Base-by-base conservation (phyloP, 1,284 basidiomycete genomes). In the Gymnopus androsaceus region DNA sequence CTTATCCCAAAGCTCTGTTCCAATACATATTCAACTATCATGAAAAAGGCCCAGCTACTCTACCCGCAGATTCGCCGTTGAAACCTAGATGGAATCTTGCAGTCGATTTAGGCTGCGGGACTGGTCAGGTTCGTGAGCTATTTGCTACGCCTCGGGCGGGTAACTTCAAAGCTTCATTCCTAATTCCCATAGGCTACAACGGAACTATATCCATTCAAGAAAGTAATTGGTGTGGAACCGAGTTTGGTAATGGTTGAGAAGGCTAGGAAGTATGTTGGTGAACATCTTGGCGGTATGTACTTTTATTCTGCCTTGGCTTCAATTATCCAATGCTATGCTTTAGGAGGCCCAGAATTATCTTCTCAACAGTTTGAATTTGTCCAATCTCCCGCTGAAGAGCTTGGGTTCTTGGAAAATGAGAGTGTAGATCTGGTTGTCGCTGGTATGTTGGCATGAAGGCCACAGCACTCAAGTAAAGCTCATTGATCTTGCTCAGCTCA, bases 71-170 rank as follows among this genome's bases (percentile, higher is more conserved):
- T 37, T 14, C 33, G 45, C n/a, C n/a, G n/a, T n/a, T n/a, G n/a
- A n/a, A n/a, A 30, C 73, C 79, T 8, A 64, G 70, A 52, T 87
- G 81, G 80, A 75, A 80, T 17, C 73, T 71, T 19, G 88, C 86
- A 0, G 74, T 92, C 0, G 92, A 94, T 65, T 68, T 94, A 1
- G 92, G 92, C 1, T 94, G 92, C 70, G 92, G 92, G 30, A 92
- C 91, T 6, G 91, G 90, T 85, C 63, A 31, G 14, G n/a, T n/a
- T n/a, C n/a, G n/a, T n/a, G n/a, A n/a, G n/a, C n/a, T n/a, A n/a
- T n/a, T n/a, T n/a, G n/a, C n/a, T n/a, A n/a, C n/a, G n/a, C n/a
- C n/a, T n/a, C n/a, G n/a, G n/a, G n/a, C n/a, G n/a, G n/a, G n/a
- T n/a, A n/a, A n/a, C n/a, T n/a, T n/a, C n/a, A n/a, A n/a, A 49